A percentile compares a stretch with the other conserved stretches of the same genome.
Conservation (phyloP, 495 filamentous ascomycete genomes). For the Tuber indicum region DNA sequence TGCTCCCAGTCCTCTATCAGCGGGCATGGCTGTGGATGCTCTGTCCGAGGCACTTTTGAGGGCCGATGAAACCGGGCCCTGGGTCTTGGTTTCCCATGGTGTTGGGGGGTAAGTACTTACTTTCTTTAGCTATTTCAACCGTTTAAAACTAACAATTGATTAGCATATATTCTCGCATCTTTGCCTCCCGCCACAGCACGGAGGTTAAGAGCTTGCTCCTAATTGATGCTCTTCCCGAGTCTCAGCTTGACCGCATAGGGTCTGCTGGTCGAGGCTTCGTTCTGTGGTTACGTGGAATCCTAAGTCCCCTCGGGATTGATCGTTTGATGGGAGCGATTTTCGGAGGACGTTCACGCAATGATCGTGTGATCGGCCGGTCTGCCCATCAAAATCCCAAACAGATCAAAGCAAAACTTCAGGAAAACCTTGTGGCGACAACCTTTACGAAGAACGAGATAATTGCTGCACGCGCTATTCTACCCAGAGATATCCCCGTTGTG, state of each 20-base stretch:
- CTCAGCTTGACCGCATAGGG: constrained; percentile 62
- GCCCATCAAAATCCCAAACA: constrained; percentile 72
- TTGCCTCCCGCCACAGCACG: constrained; percentile 67
- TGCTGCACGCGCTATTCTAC: constrained; percentile 68
- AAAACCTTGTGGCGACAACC: constrained; percentile 76
- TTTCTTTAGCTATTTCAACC: not conserved
- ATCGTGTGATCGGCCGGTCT: constrained; percentile 70
- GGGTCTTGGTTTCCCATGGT: constrained; percentile 55
- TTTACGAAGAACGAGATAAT: constrained; percentile 74
- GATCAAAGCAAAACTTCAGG: constrained; percentile 85
- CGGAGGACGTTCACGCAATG: constrained; percentile 68
- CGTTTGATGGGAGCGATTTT: constrained; percentile 70
- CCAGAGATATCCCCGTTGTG: constrained; percentile 60
- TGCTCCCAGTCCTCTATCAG: constrained; percentile 85
- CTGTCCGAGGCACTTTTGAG: constrained; percentile 74
- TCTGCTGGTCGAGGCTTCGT: constrained; percentile 65
- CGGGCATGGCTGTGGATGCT: constrained; percentile 78
- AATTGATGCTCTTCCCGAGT: constrained; percentile 82
- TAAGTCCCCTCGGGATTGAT: constrained; percentile 80
- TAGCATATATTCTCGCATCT: constrained; percentile 84
- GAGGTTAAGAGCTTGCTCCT: constrained; percentile 72
- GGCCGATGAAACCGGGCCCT: constrained; percentile 78
- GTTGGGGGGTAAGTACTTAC: constrained; percentile 29
- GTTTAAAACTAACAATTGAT: not conserved
- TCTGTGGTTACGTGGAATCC: constrained; percentile 75